phyloP scores from a whole-genome alignment of 2,329 filamentous ascomycete genomes.

The Akanthomyces muscarius region DNA sequence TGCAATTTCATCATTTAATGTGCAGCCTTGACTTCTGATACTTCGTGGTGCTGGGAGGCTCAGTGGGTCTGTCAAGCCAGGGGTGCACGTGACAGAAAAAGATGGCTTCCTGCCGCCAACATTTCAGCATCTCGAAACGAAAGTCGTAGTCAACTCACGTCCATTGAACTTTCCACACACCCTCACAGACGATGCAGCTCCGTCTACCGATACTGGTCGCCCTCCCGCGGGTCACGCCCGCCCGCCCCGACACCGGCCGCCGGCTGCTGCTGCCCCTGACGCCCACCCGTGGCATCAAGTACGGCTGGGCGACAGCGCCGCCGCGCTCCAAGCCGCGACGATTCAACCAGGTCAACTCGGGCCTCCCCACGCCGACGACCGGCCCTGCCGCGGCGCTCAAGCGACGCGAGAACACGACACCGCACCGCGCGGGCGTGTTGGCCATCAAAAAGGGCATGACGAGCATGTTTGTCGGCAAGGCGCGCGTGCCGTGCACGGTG shows the following conservation, averaged over 20 bases:
- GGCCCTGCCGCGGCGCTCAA: conserved; percentile 58
- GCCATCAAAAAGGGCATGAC: conserved; percentile 96
- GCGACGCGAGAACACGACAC: conserved; percentile 56
- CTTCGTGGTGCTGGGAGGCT: not conserved
- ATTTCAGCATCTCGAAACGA: not conserved
- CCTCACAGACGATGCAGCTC: conserved; percentile 39
- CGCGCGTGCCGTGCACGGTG: conserved; percentile 81
- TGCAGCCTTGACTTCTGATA: too few species aligned
- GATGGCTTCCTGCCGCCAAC: conserved; percentile 2
- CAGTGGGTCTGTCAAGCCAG: not conserved
- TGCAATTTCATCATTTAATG: not conserved
- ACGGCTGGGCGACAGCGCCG: conserved; percentile 58
- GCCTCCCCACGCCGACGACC: conserved; percentile 53
- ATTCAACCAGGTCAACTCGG: conserved; percentile 57
- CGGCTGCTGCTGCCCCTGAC: conserved; percentile 44
- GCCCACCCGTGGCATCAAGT: conserved; percentile 48
- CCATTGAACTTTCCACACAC: conserved; percentile 18
- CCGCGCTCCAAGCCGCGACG: conserved; percentile 50
- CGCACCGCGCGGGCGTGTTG: conserved; percentile 73
- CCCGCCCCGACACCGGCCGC: conserved; percentile 29
- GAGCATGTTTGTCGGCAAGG: conserved; percentile 75
- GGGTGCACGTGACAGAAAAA: conserved; percentile 13
- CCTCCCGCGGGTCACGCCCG: conserved; percentile 34
- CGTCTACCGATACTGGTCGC: conserved; percentile 43
- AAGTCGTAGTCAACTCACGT: conserved; percentile 18